A percentile compares a stretch with the other conserved stretches of the same genome.
phyloP scores from a whole-genome alignment of 140 eudicot genomes.

The Cichorium intybus region DNA sequence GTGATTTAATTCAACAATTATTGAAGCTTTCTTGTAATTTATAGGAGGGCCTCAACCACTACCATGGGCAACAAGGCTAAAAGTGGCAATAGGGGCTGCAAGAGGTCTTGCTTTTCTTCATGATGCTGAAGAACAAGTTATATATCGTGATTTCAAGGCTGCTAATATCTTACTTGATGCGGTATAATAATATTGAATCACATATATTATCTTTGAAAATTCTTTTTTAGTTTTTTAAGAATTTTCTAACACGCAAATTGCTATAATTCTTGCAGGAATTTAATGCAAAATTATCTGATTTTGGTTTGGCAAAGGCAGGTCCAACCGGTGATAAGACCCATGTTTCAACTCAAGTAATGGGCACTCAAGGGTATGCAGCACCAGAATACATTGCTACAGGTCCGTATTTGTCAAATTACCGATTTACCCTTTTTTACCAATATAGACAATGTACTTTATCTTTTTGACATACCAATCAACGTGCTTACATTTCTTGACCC shows the following conservation, averaged over 20 bases:
- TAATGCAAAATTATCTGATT: conserved; percentile 1
- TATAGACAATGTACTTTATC: background rate
- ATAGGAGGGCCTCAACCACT: conserved; percentile 93
- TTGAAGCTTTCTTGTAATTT: conserved; percentile 11
- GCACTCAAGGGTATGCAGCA: conserved; percentile 74
- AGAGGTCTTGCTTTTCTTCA: conserved; percentile 86
- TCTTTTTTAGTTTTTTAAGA: too few species aligned
- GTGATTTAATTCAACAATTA: background rate
- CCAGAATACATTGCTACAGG: conserved; percentile 18
- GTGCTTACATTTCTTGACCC: too few species aligned
- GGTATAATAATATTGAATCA: too few species aligned
- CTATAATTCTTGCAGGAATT: conserved; percentile 1
- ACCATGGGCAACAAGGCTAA: conserved; percentile 80
- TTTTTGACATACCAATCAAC: too few species aligned
- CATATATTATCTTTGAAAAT: background rate
- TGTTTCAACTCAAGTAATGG: conserved; percentile 1
- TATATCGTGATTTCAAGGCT: conserved; percentile 90
- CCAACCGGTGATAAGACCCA: conserved; percentile 12
- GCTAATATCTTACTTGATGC: conserved; percentile 88
- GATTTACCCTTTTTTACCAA: background rate
- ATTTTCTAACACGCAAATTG: too few species aligned
- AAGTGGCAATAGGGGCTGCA: conserved; percentile 95
- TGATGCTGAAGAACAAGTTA: conserved; percentile 79
- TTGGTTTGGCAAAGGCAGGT: conserved; percentile 6
- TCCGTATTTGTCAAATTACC: background rate